Percentiles rank a stretch among this genome's conserved stretches.
These are phyloP conservation scores for Lagerstroemia speciosa DNA, from an alignment of 345 rosid species.

Conservation along the genomic window DNA sequence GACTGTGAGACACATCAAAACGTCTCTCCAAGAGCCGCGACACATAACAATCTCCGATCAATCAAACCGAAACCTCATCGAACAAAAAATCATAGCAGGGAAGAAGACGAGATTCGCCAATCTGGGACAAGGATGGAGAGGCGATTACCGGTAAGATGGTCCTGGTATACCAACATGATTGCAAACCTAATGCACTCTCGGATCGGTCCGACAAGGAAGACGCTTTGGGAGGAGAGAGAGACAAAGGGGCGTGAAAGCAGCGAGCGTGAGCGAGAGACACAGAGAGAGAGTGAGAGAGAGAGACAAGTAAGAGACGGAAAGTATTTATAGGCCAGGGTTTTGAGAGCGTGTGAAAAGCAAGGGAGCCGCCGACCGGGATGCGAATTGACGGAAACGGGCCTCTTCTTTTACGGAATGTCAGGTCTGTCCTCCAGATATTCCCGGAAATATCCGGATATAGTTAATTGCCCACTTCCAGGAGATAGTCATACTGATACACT, in stretches of 20 bases:
- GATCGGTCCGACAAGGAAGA: conserved; percentile 7
- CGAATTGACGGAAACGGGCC: not conserved
- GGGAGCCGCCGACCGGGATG: not conserved
- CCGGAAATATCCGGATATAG: not conserved
- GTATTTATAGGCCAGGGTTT: conserved; percentile 39
- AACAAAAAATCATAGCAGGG: not conserved
- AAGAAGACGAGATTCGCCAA: not conserved
- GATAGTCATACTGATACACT: no score
- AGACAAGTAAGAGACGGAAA: rapidly evolving
- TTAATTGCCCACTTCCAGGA: no score
- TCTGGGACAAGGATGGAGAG: not conserved
- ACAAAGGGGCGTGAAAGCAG: no score
- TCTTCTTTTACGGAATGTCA: not conserved
- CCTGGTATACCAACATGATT: conserved; percentile 92
- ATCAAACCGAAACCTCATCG: not conserved
- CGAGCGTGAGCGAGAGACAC: conserved; percentile 12
- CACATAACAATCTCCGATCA: not conserved
- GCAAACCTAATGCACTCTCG: conserved; percentile 26
- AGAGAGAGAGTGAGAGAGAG: rapidly evolving
- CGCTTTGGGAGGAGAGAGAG: not conserved
- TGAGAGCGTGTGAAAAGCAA: not conserved
- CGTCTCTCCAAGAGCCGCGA: not conserved
- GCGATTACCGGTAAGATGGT: conserved; percentile 50
- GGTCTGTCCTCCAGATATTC: not conserved
- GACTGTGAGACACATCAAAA: not conserved